Base-by-base conservation (phyloP, 257 asterid species). In the Voacanga thouarsii region DNA sequence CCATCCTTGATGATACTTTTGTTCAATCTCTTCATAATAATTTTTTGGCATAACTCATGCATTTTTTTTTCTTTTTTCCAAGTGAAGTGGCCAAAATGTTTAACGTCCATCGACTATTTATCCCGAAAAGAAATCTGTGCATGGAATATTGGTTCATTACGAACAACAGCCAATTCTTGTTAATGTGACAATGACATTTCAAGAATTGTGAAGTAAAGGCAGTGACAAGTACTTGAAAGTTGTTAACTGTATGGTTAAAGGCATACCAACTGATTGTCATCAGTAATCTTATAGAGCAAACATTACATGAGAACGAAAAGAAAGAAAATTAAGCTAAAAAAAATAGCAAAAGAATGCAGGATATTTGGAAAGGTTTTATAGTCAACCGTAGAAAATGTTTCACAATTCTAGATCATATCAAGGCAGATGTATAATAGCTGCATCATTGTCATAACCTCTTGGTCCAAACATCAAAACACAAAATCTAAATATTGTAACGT, bases 221-320 rank as follows among this genome's bases (percentile, higher is more conserved):
- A 72, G 28, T 14, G 69, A 59, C 30, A 43, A 12, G 67, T 57
- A 61, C 39, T n/a, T 80, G 47, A 81, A 74, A 76, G 45, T 19
- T 65, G 3, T 66, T 60, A 26, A 70, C 71, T 67, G 53, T 23
- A 78, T 18, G 72, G 77, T 70, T 65, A 75, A 67, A 15, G 70
- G 77, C 91, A 72, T 91, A 92, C 98, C 97, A 95, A 87, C 87
- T 93, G 96, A n/a, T n/a, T n/a, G n/a, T n/a, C n/a, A n/a, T n/a
- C n/a, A n/a, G n/a, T n/a, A n/a, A n/a, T n/a, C n/a, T n/a, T n/a
- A n/a, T n/a, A n/a, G n/a, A n/a, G n/a, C n/a, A n/a, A n/a, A n/a
- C n/a, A n/a, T n/a, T n/a, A n/a, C n/a, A n/a, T n/a, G n/a, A n/a
- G n/a, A n/a, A n/a, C n/a, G n/a, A n/a, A n/a, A n/a, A n/a, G n/a